Conservation (phyloP, 139 green algal species). For the Coelastrella sp. region DNA sequence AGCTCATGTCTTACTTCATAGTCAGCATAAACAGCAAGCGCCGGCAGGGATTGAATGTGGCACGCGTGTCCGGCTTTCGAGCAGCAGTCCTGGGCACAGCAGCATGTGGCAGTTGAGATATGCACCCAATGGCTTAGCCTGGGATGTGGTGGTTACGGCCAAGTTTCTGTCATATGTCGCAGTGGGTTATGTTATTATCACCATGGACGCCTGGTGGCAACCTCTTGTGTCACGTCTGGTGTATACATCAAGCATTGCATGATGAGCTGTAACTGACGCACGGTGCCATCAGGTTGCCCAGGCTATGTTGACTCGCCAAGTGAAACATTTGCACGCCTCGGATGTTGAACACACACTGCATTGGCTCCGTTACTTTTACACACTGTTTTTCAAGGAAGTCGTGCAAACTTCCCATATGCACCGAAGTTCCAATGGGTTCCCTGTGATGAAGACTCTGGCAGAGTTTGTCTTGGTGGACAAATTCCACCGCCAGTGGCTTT, state of each 20-base stretch:
- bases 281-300: too few species aligned
- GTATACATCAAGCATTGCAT: conserved; percentile 17
- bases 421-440: too few species aligned
- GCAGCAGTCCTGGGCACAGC: neutral
- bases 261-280: neutral
- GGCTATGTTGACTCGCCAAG: too few species aligned
- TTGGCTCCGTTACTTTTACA: too few species aligned
- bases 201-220: conserved; percentile 16
- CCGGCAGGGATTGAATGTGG: neutral
- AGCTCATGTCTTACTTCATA: neutral
- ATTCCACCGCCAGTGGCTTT: too few species aligned
- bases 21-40: neutral
- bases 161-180: conserved; percentile 25
- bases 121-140: neutral
- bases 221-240: neutral
- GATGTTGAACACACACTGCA: too few species aligned
- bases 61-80: neutral
- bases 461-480: too few species aligned
- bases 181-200: conserved; percentile 15
- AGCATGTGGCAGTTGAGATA: neutral
- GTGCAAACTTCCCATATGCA: too few species aligned
- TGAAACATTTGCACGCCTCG: too few species aligned
- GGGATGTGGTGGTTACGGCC: conserved; percentile 8
- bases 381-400: too few species aligned
- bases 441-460: too few species aligned